Evolutionary conservation across 2,329 filamentous ascomycete species (phyloP), one percentile per base, ranked within the genome.

Genomic region (Penicillium sumatraense): DNA sequence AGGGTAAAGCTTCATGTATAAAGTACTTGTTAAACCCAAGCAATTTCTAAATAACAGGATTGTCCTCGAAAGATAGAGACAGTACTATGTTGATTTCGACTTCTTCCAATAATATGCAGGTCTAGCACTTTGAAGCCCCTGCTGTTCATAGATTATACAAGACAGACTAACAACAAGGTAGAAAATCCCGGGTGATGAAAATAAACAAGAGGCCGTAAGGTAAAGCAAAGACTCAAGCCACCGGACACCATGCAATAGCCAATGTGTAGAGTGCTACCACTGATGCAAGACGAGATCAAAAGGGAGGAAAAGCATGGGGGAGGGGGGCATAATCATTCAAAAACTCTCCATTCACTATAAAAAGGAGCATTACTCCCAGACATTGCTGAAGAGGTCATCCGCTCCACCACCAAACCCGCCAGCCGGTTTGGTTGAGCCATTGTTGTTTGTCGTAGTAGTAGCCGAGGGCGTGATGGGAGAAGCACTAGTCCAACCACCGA

Each of bases 341-440:
- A 23, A 29, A 46, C 52, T 33, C 13, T 57, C 36, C 21, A 51
- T 51, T 45, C 14, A 23, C 23, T 49, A 54, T 35, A 27, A 83
- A 55, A 51, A 46, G 53, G 29, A 47, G 16, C 11, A 49, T 65
- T 78, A 97, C 78, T 92, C 85, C 93, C 93, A 98, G 47, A 98
- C 93, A 74, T 98, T 98, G 27, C 89, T 92, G 75, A 98, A 98
- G 67, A 98, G 74, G 77, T 98, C 93, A 62, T 97, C 93, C 48
- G 76, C 73, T 26, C 77, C 80, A 51, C 77, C 80, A 51, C 85
- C 87, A 50, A 82, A 85, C 18, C 84, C 86, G 63, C 88, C 85
- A 13, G 82, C 76, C 29, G 87, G 78, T 75, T 89, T 75, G 29
- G 66, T 72, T 7, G 75, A 72, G 10, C 79, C 78, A 44, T 74